Percentiles rank a stretch among this genome's conserved stretches.
Evolutionary conservation across 129 eudicot species (phyloP).

Genomic region (Glebionis coronaria): DNA sequence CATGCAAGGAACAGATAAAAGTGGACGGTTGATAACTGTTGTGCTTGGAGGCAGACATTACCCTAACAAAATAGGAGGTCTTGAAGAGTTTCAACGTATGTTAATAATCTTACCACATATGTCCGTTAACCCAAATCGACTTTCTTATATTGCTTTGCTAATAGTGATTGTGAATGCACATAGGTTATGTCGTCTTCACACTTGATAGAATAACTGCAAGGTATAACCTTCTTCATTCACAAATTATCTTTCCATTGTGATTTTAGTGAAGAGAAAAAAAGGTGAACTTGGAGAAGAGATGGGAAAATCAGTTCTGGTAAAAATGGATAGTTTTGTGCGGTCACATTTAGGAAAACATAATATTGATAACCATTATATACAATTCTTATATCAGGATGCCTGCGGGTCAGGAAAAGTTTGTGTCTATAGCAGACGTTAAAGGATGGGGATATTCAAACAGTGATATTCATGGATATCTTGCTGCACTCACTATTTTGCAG

Average conservation of each 20-base stretch:
- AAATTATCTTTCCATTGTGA: conserved; percentile 8
- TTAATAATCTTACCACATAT: conserved; percentile 9
- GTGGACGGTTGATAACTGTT: conserved; percentile 49
- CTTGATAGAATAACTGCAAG: conserved; percentile 68
- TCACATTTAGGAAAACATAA: too few relatives aligned
- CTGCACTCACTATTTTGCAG: conserved; percentile 75
- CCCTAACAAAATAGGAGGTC: conserved; percentile 39
- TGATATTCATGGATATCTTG: conserved; percentile 78
- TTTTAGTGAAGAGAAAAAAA: too few relatives aligned
- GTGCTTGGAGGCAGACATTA: conserved; percentile 48
- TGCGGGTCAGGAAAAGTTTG: conserved; percentile 76
- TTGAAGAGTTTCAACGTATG: conserved; percentile 58
- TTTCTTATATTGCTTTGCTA: neutral
- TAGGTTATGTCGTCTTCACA: conserved; percentile 68
- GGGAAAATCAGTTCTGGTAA: too few relatives aligned
- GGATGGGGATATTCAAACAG: conserved; percentile 89
- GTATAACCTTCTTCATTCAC: conserved; percentile 28
- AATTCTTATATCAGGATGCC: conserved; percentile 60
- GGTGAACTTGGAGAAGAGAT: too few relatives aligned
- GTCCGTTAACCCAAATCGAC: neutral
- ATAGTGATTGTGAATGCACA: neutral
- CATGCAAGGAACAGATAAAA: conserved; percentile 58
- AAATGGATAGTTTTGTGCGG: too few relatives aligned
- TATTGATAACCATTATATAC: too few relatives aligned
- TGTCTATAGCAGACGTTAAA: conserved; percentile 62